Evolutionary conservation across 2,329 filamentous ascomycete genomes (phyloP).

Genomic region (Phoma sp.): DNA sequence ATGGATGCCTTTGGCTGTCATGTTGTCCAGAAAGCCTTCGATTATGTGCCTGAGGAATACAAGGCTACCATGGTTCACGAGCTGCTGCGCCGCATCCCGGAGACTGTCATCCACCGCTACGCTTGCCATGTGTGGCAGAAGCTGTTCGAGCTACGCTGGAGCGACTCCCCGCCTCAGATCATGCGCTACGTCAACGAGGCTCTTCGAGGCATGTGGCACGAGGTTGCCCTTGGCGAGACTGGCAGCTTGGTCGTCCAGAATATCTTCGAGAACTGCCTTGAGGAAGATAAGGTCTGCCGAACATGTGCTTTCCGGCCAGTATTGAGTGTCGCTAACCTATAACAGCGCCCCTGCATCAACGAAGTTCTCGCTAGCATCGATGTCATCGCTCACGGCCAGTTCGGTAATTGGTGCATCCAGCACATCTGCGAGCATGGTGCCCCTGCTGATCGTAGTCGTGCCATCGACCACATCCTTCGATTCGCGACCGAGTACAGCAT

Average conservation of each 20-base stretch:
- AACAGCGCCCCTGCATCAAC: conserved; percentile 90
- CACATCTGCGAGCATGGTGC: conserved; percentile 97
- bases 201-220: conserved; percentile 96
- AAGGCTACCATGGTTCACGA: conserved; percentile 99
- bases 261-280: conserved; percentile 98
- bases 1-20: conserved; percentile 99
- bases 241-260: conserved; percentile 98
- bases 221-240: conserved; percentile 95
- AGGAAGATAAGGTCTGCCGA: conserved; percentile 85
- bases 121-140: conserved; percentile 99
- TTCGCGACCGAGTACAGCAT: conserved; percentile 97
- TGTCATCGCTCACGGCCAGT: conserved; percentile 94
- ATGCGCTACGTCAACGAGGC: conserved; percentile 99
- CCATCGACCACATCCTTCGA: conserved; percentile 92
- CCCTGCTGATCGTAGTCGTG: conserved; percentile 86
- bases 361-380: conserved; percentile 95
- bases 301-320: neutral
- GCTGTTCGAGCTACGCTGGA: conserved; percentile 97
- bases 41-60: conserved; percentile 95
- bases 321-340: conserved; percentile 5
- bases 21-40: conserved; percentile 97
- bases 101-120: conserved; percentile 98
- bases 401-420: conserved; percentile 99
- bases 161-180: conserved; percentile 90
- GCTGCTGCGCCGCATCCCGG: conserved; percentile 89